Evolutionary conservation across 805 yeast genomes (phyloP).

Genomic region (Yamadazyma paraphyllophila): DNA sequence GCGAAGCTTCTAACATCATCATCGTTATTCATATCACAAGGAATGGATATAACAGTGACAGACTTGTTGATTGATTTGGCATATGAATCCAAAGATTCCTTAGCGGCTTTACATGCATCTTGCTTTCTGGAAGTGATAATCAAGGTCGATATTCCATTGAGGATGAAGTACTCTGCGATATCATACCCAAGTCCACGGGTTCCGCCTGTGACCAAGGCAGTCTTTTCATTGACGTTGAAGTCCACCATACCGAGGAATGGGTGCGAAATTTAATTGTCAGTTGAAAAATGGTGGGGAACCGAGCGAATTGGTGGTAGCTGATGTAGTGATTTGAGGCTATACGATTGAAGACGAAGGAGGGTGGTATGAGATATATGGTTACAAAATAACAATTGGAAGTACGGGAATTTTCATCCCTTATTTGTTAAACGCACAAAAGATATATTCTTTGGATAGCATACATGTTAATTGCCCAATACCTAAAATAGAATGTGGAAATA

Average conservation of each 20-base stretch:
- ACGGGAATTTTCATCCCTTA: too few species aligned
- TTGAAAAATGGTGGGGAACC: neutral
- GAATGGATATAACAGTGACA: constrained; percentile 38
- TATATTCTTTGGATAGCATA: neutral
- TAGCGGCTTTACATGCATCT: constrained; percentile 54
- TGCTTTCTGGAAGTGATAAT: constrained; percentile 59
- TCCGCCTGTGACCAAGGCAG: constrained; percentile 66
- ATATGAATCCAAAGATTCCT: constrained; percentile 24
- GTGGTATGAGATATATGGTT: too few species aligned
- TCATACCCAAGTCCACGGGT: constrained; percentile 64
- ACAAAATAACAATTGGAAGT: too few species aligned
- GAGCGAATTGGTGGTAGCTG: too few species aligned
- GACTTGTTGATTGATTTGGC: constrained; percentile 21
- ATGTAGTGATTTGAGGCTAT: too few species aligned
- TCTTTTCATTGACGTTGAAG: constrained; percentile 48
- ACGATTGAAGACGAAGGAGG: too few species aligned
- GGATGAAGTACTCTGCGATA: constrained; percentile 56
- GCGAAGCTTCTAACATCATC: constrained; percentile 45
- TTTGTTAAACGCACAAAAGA: too few species aligned
- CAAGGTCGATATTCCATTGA: constrained; percentile 54
- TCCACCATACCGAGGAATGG: constrained; percentile 24
- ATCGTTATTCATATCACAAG: constrained; percentile 50
- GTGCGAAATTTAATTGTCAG: constrained; percentile 1
- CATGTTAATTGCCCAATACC: too few species aligned
- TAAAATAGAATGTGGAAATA: too few species aligned